Percentiles rank a stretch among this genome's conserved stretches.
Evolutionary conservation across 345 rosid species (phyloP).

Genomic region (Ailanthus altissimus): DNA sequence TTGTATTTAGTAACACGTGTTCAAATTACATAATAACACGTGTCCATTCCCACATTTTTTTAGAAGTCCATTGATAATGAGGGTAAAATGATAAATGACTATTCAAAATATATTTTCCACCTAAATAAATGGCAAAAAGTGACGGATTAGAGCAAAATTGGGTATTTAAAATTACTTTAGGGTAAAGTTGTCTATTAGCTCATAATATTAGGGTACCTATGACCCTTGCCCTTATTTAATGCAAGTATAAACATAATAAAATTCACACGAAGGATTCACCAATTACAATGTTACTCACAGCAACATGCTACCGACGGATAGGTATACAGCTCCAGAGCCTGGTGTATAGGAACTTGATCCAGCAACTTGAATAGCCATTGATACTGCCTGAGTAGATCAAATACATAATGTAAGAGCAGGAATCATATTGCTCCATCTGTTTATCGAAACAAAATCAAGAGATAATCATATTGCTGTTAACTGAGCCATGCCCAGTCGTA

Average conservation of each 20-base stretch:
- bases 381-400: constrained; percentile 59
- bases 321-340: constrained; percentile 51
- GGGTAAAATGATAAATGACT: too few species aligned
- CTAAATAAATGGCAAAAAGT: too few species aligned
- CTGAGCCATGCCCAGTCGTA: background rate
- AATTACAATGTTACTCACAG: constrained; percentile 51
- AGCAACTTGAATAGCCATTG: constrained; percentile 80
- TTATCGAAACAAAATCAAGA: background rate
- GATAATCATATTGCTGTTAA: background rate
- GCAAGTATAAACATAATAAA: background rate
- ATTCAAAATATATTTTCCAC: too few species aligned
- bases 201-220: too few species aligned
- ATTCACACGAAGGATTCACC: background rate
- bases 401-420: constrained; percentile 9
- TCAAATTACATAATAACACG: too few species aligned
- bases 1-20: too few species aligned
- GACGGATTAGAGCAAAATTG: too few species aligned
- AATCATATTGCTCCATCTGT: background rate
- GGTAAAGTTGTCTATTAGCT: too few species aligned
- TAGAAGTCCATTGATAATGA: too few species aligned
- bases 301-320: constrained; percentile 89
- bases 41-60: too few species aligned
- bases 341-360: constrained; percentile 56
- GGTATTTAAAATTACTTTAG: too few species aligned
- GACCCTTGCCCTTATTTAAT: too few species aligned